Conservation (phyloP, 2,329 filamentous ascomycete species). For the Neoscytalidium dimidiatum region DNA sequence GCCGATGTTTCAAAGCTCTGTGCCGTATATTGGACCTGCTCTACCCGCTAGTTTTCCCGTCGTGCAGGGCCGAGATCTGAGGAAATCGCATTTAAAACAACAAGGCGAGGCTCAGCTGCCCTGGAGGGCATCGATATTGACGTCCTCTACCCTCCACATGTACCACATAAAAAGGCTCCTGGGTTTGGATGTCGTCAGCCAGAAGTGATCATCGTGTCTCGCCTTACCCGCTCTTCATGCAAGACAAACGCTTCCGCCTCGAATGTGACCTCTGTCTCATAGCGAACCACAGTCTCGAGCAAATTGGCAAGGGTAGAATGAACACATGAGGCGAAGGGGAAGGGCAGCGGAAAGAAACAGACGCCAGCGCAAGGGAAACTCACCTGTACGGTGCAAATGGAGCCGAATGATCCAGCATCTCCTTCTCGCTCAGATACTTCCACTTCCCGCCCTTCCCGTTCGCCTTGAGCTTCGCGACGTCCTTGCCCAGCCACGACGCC, state of each 20-base stretch:
- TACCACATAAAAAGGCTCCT: conserved; percentile 97
- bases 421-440: conserved; percentile 95
- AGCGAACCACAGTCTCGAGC: neutral
- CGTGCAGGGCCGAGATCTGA: neutral
- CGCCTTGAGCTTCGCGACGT: conserved; percentile 78
- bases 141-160: conserved; percentile 87
- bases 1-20: neutral
- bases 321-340: neutral
- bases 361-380: conserved; percentile 26
- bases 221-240: neutral
- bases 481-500: conserved; percentile 80
- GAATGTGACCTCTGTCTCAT: neutral
- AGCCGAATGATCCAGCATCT: conserved; percentile 82
- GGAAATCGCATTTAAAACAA: neutral
- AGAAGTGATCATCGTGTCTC: conserved; percentile 2
- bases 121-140: conserved; percentile 62
- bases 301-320: neutral
- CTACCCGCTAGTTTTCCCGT: neutral
- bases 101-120: neutral
- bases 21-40: neutral
- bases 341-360: neutral
- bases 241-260: conserved; percentile 4
- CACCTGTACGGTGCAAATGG: conserved; percentile 80
- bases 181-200: neutral
- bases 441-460: conserved; percentile 79